phyloP scores from a whole-genome alignment of 805 yeast genomes.

The Candida hungchunana region DNA sequence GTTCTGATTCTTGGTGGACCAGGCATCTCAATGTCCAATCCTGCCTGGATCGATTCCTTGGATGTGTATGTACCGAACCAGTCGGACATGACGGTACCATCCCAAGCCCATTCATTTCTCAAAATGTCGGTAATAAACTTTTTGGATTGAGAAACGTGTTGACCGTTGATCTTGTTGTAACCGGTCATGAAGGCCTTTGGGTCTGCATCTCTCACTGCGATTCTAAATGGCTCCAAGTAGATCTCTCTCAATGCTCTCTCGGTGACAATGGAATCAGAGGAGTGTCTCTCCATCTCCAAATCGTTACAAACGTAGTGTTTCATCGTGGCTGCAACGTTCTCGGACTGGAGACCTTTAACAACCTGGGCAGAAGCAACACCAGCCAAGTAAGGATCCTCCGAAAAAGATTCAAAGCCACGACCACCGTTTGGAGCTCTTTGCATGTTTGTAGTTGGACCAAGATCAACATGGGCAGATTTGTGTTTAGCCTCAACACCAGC shows the following conservation, averaged over 20 bases:
- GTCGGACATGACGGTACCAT: conserved; percentile 54
- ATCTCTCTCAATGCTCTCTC: conserved; percentile 60
- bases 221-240: conserved; percentile 54
- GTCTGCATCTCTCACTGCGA: conserved; percentile 46
- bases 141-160: conserved; percentile 44
- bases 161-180: conserved; percentile 58
- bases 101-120: conserved; percentile 50
- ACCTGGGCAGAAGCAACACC: conserved; percentile 43
- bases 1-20: conserved; percentile 48
- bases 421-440: conserved; percentile 58
- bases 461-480: conserved; percentile 46
- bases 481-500: conserved; percentile 52
- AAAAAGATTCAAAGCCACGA: conserved; percentile 57
- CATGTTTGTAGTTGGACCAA: conserved; percentile 49
- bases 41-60: conserved; percentile 43
- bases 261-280: conserved; percentile 43
- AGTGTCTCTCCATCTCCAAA: conserved; percentile 47
- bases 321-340: conserved; percentile 48
- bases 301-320: conserved; percentile 54
- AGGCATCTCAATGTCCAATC: conserved; percentile 62
- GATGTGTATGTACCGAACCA: conserved; percentile 56
- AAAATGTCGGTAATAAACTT: conserved; percentile 40
- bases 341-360: conserved; percentile 50
- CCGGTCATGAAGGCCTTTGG: conserved; percentile 60
- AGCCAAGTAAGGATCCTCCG: conserved; percentile 53